Base-by-base conservation (phyloP, 2,329 filamentous ascomycete species). In the Fusarium sp. region DNA sequence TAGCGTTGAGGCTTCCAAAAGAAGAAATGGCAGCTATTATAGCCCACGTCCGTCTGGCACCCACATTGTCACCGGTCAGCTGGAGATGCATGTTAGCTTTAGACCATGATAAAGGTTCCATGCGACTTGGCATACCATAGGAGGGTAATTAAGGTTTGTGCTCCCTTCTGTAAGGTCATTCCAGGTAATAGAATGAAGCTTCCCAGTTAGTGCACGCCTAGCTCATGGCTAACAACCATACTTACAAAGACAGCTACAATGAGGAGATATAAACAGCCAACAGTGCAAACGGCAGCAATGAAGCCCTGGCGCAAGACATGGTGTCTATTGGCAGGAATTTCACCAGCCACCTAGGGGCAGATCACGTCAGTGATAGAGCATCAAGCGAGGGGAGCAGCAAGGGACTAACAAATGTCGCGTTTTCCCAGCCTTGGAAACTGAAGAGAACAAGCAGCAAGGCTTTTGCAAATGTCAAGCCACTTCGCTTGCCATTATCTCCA, bases 401-500 rank as follows among this genome's bases (percentile, higher is more conserved):
- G 29, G 7, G 3, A 62, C 64, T 39, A 6, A 66, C 64, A 61
- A 66, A 66, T 6, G 56, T 66, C 6, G 64, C 64, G 33, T 66
- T 66, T 33, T 66, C 64, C 64, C 64, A 66, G 2, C 64, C 64
- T 16, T 66, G 54, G 18, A 52, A 66, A 14, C 64, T 66, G 35
- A 66, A 66, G 2, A 66, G 31, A 10, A 66, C 64, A 0, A 33
- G 18, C 1, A 66, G 18, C 13, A 66, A 24, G 6, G 64, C 64
- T 10, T 66, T 66, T 22, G 64, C 64, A 27, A 61, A 66, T 5
- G 27, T 5, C 2, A 39, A 16, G 31, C 18, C 6, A 5, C n/a
- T 61, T 2, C n/a, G 22, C 6, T 31, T 20, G 6, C 18, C 54
- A 29, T 37, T 7, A 37, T 37, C 7, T 1, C 16, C 35, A 37